Percentiles rank a stretch among this genome's conserved stretches.
These are phyloP conservation scores for Blepharisma japonicum DNA, from an alignment of 73 alveolate genomes.

Conservation along the genomic window DNA sequence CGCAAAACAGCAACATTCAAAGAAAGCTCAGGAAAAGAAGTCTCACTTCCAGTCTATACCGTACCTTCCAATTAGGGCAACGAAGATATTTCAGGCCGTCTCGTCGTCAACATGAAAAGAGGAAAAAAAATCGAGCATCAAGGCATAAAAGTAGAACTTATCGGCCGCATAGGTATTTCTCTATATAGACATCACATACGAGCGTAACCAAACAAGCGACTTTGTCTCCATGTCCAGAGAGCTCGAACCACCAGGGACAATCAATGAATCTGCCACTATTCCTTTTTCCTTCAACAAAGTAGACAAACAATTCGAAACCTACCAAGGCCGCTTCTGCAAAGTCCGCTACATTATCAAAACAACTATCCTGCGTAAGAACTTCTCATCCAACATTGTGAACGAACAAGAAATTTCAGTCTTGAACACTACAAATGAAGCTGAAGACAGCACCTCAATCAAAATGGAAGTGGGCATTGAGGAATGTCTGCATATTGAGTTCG, in stretches of 20 bases:
- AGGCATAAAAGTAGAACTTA: slow-evolving; percentile 88
- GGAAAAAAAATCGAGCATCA: slow-evolving; percentile 74
- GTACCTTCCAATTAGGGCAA: slow-evolving; percentile 49
- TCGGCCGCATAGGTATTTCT: slow-evolving; percentile 56
- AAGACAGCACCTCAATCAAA: slow-evolving; percentile 65
- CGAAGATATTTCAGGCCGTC: slow-evolving; percentile 78
- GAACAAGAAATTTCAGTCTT: slow-evolving; percentile 81
- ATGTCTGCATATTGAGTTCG: slow-evolving; percentile 99
- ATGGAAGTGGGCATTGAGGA: slow-evolving; percentile 99
- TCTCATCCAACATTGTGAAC: slow-evolving; percentile 47
- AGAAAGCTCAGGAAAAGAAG: slow-evolving; percentile 45
- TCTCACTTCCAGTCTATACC: slow-evolving; percentile 50
- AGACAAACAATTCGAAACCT: slow-evolving; percentile 82
- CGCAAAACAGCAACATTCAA: slow-evolving; percentile 54
- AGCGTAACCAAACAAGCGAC: slow-evolving; percentile 55
- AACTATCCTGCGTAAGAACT: slow-evolving; percentile 29
- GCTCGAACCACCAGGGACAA: slow-evolving; percentile 78
- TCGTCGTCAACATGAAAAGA: slow-evolving; percentile 51
- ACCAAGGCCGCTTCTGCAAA: slow-evolving; percentile 69
- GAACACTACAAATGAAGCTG: slow-evolving; percentile 65
- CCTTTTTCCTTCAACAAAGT: slow-evolving; percentile 72
- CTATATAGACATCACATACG: slow-evolving; percentile 63
- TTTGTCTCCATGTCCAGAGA: slow-evolving; percentile 64
- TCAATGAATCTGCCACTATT: slow-evolving; percentile 52
- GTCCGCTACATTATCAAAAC: slow-evolving; percentile 47